Evolutionary conservation across 768 basidiomycete genomes (phyloP).

Genomic region (Hericium erinaceus): DNA sequence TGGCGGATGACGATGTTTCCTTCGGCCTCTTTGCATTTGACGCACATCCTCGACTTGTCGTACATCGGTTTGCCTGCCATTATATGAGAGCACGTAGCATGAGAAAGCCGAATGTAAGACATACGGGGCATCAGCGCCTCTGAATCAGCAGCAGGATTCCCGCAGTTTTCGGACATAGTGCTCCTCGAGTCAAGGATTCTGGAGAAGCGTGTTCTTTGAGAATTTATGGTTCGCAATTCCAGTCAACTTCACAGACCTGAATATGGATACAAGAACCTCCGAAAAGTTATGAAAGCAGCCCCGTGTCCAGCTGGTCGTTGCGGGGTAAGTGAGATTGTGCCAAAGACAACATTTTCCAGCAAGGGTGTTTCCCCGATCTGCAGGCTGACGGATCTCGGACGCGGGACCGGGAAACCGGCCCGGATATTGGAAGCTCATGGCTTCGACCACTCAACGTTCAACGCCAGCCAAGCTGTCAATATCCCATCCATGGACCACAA

Average conservation of each 20-base stretch:
- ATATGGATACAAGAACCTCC: neutral
- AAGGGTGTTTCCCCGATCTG: neutral
- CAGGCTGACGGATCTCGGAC: neutral
- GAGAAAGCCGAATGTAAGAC: conserved; percentile 19
- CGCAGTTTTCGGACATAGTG: conserved; percentile 29
- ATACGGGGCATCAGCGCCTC: conserved; percentile 25
- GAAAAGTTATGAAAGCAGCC: too few species aligned
- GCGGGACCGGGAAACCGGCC: neutral
- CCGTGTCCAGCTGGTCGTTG: too few species aligned
- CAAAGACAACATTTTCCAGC: too few species aligned
- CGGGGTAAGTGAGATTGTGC: too few species aligned
- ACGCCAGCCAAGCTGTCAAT: neutral
- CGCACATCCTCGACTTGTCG: conserved; percentile 56
- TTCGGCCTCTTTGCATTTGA: conserved; percentile 59
- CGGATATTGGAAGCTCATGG: neutral
- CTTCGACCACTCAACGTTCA: neutral
- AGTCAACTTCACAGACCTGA: neutral
- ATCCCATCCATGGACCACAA: too few species aligned
- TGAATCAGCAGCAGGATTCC: conserved; percentile 48
- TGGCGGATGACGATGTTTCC: conserved; percentile 72
- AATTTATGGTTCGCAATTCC: too few species aligned
- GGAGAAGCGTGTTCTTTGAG: too few species aligned
- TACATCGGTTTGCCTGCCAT: conserved; percentile 52
- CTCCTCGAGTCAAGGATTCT: neutral
- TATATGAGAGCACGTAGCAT: conserved; percentile 46